Evolutionary conservation across 106 monocot species (phyloP), one percentile per base, ranked within the genome.

Genomic region (Dendrobium chrysotoxum): DNA sequence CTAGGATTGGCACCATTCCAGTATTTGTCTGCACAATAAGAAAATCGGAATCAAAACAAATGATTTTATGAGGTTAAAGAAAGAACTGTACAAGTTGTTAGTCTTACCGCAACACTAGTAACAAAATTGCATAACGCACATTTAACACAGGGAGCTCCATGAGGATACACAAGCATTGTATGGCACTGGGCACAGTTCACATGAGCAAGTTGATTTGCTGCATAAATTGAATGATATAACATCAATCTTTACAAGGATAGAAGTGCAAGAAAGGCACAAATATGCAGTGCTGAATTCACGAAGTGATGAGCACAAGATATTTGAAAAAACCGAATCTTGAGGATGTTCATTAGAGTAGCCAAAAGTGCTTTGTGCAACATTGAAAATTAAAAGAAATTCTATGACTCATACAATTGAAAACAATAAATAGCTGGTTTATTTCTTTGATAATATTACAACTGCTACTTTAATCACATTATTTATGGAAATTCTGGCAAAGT

Each of bases 111-210:
- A 75, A 86, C 80, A 50, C 81, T 86, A 30, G 91, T 91, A 66
- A 91, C 55, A 79, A 83, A 88, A 75, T 91, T 86, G 76, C 91
- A 91, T 79, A 91, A 23, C 18, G 87, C 85, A 81, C 91, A 89
- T 80, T 85, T 91, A 68, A 89, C 91, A 45, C 86, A 88, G 53
- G 91, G 86, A 31, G 88, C 91, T 68, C 88, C 91, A 80, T 77
- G 86, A 28, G 91, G 85, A 83, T 91, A 91, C 85, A 91, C 83
- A 15, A 91, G 72, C 66, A 83, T 85, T 44, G 86, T 88, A 17
- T 79, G 86, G 80, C 91, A 91, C 57, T 81, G 86, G 15, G 85
- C 88, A 75, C 91, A 91, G 83, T 79, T 89, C 54, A 91, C 76
- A 77, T 87, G 85, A 73, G 91, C 88, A 85, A 91, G 85, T 47